Evolutionary conservation across 768 basidiomycete species (phyloP).

Genomic region (Suillus variegatus): DNA sequence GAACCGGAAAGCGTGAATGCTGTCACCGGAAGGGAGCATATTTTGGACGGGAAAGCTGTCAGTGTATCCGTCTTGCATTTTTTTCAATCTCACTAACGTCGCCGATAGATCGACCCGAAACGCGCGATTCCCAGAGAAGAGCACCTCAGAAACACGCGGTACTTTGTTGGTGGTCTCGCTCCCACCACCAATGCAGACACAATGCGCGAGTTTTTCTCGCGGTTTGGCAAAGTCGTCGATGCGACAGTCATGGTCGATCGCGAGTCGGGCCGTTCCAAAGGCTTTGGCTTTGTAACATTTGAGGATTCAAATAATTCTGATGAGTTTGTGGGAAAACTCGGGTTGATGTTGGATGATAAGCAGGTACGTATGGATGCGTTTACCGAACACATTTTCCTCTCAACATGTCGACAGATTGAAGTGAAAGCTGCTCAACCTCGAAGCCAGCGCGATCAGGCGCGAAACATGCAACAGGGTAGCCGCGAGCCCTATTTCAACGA

Average conservation of each 20-base stretch:
- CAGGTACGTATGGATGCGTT: slow-evolving; percentile 45
- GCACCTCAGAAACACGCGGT: slow-evolving; percentile 71
- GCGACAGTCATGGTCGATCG: slow-evolving; percentile 86
- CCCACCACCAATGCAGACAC: slow-evolving; percentile 67
- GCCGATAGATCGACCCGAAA: slow-evolving; percentile 78
- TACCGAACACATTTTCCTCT: background rate
- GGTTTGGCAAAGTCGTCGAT: slow-evolving; percentile 81
- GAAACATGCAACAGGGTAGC: slow-evolving; percentile 27
- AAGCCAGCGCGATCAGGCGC: slow-evolving; percentile 58
- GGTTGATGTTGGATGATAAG: slow-evolving; percentile 74
- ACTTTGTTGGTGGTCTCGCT: slow-evolving; percentile 80
- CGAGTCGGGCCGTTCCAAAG: slow-evolving; percentile 73
- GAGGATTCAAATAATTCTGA: slow-evolving; percentile 64
- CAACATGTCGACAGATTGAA: slow-evolving; percentile 57
- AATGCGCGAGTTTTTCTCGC: slow-evolving; percentile 67
- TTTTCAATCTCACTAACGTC: slow-evolving; percentile 1
- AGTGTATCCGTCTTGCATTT: slow-evolving; percentile 20
- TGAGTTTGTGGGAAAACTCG: slow-evolving; percentile 65
- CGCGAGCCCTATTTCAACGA: slow-evolving; percentile 36
- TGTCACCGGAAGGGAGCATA: slow-evolving; percentile 68
- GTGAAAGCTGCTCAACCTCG: slow-evolving; percentile 81
- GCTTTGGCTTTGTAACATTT: slow-evolving; percentile 87
- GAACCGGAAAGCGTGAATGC: slow-evolving; percentile 61
- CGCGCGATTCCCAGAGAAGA: slow-evolving; percentile 85
- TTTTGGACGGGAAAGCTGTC: slow-evolving; percentile 79